phyloP scores from a whole-genome alignment of 1,139 yeast species.

The Suhomyces yuchorum region DNA sequence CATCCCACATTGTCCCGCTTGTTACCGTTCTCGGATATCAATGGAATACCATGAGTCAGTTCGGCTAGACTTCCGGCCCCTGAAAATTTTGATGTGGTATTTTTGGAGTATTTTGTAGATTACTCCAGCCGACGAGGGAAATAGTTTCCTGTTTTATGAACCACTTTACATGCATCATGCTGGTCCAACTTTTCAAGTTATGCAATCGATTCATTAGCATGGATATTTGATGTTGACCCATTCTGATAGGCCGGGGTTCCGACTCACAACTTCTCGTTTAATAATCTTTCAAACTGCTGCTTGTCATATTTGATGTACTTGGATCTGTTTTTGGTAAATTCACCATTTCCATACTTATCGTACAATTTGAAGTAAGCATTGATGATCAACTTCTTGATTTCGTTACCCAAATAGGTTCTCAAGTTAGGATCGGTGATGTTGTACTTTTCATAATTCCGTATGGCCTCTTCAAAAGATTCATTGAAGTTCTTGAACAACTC shows the following conservation, averaged over 20 bases:
- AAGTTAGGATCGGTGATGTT: constrained; percentile 67
- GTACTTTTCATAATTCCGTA: constrained; percentile 62
- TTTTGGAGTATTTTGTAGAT: not conserved
- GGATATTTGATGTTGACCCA: not conserved
- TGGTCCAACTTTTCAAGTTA: not conserved
- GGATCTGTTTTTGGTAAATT: constrained; percentile 67
- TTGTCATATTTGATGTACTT: constrained; percentile 78
- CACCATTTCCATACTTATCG: constrained; percentile 70
- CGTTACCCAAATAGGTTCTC: constrained; percentile 61
- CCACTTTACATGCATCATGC: not conserved
- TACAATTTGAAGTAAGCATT: constrained; percentile 86
- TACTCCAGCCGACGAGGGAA: not conserved
- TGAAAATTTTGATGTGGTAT: not conserved
- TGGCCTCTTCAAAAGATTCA: constrained; percentile 75
- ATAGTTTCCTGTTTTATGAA: not conserved
- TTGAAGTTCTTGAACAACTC: constrained; percentile 84
- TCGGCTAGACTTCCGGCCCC: not conserved
- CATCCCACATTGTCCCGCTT: not conserved
- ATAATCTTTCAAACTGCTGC: constrained; percentile 54
- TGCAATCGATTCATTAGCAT: not conserved
- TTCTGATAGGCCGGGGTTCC: not conserved
- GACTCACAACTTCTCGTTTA: constrained; percentile 35
- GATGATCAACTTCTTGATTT: constrained; percentile 67
- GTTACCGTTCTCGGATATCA: not conserved
- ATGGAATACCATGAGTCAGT: not conserved